Evolutionary conservation across 768 basidiomycete species (phyloP).

Genomic region (Tricholomella constricta): DNA sequence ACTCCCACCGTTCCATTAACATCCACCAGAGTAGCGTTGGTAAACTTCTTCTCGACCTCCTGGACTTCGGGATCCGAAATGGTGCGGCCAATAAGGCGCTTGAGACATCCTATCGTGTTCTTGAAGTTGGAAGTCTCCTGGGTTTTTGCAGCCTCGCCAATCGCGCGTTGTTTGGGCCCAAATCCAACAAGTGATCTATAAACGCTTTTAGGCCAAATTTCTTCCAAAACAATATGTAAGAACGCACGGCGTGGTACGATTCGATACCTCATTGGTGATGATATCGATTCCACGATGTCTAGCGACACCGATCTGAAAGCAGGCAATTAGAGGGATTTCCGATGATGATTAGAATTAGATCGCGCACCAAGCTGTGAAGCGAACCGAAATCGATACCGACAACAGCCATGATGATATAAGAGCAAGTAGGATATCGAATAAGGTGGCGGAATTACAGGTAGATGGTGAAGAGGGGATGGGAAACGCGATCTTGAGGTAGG

Average conservation of each 20-base stretch:
- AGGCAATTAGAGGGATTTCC: slow-evolving; percentile 14
- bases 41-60: slow-evolving; percentile 86
- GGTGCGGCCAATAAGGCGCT: slow-evolving; percentile 86
- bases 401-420: slow-evolving; percentile 69
- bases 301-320: slow-evolving; percentile 85
- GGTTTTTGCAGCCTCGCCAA: slow-evolving; percentile 96
- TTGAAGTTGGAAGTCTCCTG: slow-evolving; percentile 98
- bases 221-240: not conserved
- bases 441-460: slow-evolving; percentile 8
- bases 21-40: slow-evolving; percentile 86
- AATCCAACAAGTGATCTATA: slow-evolving; percentile 91
- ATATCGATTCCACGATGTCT: slow-evolving; percentile 97
- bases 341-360: slow-evolving; percentile 9
- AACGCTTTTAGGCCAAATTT: not conserved
- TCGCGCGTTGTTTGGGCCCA: slow-evolving; percentile 84
- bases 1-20: slow-evolving; percentile 80
- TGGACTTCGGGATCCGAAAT: slow-evolving; percentile 79
- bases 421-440: slow-evolving; percentile 18
- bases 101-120: slow-evolving; percentile 93
- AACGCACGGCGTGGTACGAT: slow-evolving; percentile 92
- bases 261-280: slow-evolving; percentile 97
- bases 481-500: slow-evolving; percentile 9
- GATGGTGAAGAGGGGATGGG: slow-evolving; percentile 1
- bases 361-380: slow-evolving; percentile 78
- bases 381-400: slow-evolving; percentile 95